Evolutionary conservation across 306 rosid species (phyloP).

Genomic region (Fragaria vesca): DNA sequence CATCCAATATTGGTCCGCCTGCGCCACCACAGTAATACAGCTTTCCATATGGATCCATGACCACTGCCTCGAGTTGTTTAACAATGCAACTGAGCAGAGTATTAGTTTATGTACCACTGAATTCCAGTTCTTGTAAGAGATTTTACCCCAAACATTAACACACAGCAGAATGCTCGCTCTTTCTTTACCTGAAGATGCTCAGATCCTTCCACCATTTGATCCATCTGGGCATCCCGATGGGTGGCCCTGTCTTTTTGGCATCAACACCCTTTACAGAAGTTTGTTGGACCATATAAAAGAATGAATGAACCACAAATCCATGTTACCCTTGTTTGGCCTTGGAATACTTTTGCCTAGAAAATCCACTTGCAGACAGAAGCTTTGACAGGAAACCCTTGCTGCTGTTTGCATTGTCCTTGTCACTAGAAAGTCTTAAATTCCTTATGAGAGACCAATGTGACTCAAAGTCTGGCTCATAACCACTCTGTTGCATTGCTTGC

Average conservation of each 20-base stretch:
- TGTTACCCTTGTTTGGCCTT: conserved; percentile 1
- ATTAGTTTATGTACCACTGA: neutral
- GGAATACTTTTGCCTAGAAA: conserved; percentile 29
- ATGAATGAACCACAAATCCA: neutral
- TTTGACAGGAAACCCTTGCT: conserved; percentile 67
- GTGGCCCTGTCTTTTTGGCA: too few species aligned
- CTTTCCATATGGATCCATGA: neutral
- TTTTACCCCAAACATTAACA: neutral
- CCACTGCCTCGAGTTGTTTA: neutral
- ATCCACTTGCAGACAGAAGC: conserved; percentile 78
- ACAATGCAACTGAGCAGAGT: neutral
- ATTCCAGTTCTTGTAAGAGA: neutral
- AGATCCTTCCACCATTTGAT: neutral
- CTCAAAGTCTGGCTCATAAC: conserved; percentile 82
- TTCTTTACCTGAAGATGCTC: neutral
- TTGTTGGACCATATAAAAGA: neutral
- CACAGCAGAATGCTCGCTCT: neutral
- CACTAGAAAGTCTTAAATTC: conserved; percentile 46
- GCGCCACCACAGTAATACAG: neutral
- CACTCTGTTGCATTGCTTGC: conserved; percentile 74
- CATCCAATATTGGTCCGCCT: neutral
- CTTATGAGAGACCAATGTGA: conserved; percentile 90
- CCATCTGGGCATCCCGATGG: too few species aligned
- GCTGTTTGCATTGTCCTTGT: conserved; percentile 35
- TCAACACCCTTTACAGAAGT: too few species aligned